phyloP scores from a whole-genome alignment of 768 basidiomycete genomes.

The Pulveroboletus ravenelii region DNA sequence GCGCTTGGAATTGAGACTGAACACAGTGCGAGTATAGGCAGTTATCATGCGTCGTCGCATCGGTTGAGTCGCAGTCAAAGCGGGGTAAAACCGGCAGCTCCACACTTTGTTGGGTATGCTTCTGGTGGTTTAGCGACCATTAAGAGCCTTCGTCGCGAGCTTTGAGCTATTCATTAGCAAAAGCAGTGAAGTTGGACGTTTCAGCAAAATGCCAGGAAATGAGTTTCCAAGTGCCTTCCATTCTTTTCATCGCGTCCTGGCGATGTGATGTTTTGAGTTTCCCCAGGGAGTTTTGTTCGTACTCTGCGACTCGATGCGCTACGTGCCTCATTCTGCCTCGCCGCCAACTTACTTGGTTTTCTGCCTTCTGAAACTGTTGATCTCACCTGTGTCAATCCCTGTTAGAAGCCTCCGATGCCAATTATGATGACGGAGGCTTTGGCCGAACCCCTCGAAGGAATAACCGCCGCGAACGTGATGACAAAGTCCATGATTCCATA shows the following conservation, averaged over 20 bases:
- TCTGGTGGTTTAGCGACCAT: slow-evolving; percentile 24
- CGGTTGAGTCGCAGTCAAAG: slow-evolving; percentile 43
- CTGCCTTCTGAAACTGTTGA: slow-evolving; percentile 45
- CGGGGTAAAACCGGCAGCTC: slow-evolving; percentile 44
- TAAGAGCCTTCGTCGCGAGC: slow-evolving; percentile 38
- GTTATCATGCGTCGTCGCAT: slow-evolving; percentile 30
- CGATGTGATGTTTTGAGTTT: slow-evolving; percentile 27
- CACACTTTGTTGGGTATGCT: slow-evolving; percentile 20
- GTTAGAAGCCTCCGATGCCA: slow-evolving; percentile 61
- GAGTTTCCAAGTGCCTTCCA: slow-evolving; percentile 22
- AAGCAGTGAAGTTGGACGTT: slow-evolving; percentile 38
- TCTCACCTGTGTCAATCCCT: slow-evolving; percentile 39
- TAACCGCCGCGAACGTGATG: slow-evolving; percentile 73
- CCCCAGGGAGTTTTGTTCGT: slow-evolving; percentile 16
- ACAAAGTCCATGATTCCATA: slow-evolving; percentile 85
- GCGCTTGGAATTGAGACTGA: slow-evolving; percentile 73
- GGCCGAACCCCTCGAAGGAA: slow-evolving; percentile 43
- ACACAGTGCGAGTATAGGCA: slow-evolving; percentile 41
- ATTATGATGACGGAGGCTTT: slow-evolving; percentile 51
- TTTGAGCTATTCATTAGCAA: slow-evolving; percentile 47
- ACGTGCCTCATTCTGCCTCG: slow-evolving; percentile 42
- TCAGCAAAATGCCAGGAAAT: slow-evolving; percentile 26
- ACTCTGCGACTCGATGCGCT: slow-evolving; percentile 37
- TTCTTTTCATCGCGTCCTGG: slow-evolving; percentile 17
- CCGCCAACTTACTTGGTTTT: slow-evolving; percentile 37